Conservation (phyloP, 2,329 filamentous ascomycete species). For the Pseudocercospora musae region DNA sequence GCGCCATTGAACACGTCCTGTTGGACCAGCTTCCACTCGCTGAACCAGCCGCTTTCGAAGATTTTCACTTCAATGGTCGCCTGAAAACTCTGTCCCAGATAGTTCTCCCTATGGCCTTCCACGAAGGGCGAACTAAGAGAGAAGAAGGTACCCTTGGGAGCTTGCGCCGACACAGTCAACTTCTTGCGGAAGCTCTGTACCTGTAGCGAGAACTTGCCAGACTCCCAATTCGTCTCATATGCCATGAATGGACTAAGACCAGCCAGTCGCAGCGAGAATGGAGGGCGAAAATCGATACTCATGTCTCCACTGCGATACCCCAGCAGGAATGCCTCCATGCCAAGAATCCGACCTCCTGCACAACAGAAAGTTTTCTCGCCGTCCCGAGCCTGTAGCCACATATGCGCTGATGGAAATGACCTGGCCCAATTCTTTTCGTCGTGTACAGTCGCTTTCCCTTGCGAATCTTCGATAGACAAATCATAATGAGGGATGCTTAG, state of each 20-base stretch:
- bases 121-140: constrained; percentile 46
- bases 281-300: constrained; percentile 45
- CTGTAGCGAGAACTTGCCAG: constrained; percentile 38
- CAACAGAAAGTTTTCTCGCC: constrained; percentile 32
- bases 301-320: constrained; percentile 42
- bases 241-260: constrained; percentile 43
- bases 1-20: constrained; percentile 42
- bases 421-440: constrained; percentile 53
- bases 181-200: constrained; percentile 42
- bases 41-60: constrained; percentile 39
- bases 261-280: constrained; percentile 40
- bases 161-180: constrained; percentile 41
- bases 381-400: constrained; percentile 41
- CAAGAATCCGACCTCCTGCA: constrained; percentile 41
- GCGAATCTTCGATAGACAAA: constrained; percentile 25
- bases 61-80: constrained; percentile 44
- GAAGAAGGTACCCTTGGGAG: constrained; percentile 45
- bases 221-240: constrained; percentile 41
- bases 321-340: constrained; percentile 46
- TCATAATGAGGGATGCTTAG: constrained; percentile 38
- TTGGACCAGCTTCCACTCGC: constrained; percentile 41
- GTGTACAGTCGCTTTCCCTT: constrained; percentile 42
- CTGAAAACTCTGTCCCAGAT: constrained; percentile 47
- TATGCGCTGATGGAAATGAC: constrained; percentile 45
- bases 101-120: constrained; percentile 46